A percentile compares a stretch with the other conserved stretches of the same genome.
These are phyloP conservation scores for Scedosporium apiospermum DNA, from an alignment of 2,329 filamentous ascomycete genomes.

Conservation along the genomic window DNA sequence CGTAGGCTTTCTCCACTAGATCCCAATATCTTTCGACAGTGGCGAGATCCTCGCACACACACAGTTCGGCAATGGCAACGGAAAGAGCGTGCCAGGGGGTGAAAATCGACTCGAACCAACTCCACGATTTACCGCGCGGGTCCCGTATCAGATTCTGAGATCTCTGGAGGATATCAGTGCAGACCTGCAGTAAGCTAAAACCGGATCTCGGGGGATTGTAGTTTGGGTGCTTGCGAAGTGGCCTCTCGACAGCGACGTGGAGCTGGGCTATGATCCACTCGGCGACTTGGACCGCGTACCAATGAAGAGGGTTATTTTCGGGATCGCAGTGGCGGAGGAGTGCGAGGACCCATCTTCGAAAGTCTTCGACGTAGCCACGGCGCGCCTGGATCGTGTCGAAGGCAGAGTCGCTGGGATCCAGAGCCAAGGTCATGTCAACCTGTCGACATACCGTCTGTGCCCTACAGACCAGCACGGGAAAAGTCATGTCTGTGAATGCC, in stretches of 20 bases:
- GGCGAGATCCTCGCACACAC: background rate
- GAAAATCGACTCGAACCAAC: background rate
- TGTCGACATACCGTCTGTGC: background rate
- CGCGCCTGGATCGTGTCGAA: background rate
- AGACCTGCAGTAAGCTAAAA: background rate
- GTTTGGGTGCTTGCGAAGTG: background rate
- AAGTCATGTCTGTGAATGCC: constrained; percentile 1
- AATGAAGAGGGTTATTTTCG: background rate
- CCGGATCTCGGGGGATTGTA: background rate
- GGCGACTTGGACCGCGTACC: background rate
- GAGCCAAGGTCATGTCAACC: background rate
- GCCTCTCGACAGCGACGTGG: background rate
- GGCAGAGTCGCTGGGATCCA: background rate
- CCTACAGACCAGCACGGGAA: background rate
- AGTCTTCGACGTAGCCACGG: background rate
- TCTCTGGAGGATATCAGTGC: background rate
- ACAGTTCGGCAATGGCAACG: background rate
- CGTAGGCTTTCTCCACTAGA: background rate
- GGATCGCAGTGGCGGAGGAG: background rate
- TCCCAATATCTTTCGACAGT: background rate
- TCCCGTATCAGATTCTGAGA: background rate
- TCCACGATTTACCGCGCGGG: background rate
- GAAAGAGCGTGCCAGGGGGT: background rate
- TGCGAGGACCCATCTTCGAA: background rate
- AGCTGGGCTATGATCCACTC: constrained; percentile 1